These are phyloP conservation scores for Scenedesmus sp. DNA, from an alignment of 163 green algal species.

Conservation along the genomic window DNA sequence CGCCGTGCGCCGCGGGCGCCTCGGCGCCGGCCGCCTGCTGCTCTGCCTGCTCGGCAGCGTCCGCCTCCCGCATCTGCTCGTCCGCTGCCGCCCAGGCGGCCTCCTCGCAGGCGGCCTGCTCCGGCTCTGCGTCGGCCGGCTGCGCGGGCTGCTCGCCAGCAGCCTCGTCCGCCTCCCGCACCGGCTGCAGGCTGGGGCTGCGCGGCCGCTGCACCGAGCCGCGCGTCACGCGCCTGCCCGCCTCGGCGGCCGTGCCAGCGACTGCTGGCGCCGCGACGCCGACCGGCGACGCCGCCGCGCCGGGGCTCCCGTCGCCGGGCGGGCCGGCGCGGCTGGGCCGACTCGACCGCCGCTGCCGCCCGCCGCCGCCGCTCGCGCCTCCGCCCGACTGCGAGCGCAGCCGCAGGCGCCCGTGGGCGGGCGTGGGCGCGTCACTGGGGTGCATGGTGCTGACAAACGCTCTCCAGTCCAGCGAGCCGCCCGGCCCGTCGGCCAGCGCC, in stretches of 20 bases:
- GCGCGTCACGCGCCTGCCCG: not conserved
- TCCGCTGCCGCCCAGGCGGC: no score
- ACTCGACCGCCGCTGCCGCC: not conserved
- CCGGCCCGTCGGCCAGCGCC: not conserved
- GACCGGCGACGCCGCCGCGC: no score
- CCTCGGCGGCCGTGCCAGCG: not conserved
- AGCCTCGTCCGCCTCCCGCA: not conserved
- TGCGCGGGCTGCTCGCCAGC: slow-evolving; percentile 1
- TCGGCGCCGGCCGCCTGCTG: not conserved
- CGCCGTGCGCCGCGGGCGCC: not conserved
- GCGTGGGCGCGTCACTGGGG: slow-evolving; percentile 20
- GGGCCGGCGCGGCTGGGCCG: not conserved
- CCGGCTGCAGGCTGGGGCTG: slow-evolving; percentile 6
- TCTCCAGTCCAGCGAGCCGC: slow-evolving; percentile 12
- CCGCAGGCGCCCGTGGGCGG: not conserved
- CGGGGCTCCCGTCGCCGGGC: no score
- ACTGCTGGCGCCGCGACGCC: no score
- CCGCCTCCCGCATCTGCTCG: not conserved
- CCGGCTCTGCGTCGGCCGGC: not conserved
- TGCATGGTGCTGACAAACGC: slow-evolving; percentile 22
- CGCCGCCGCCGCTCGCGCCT: not conserved
- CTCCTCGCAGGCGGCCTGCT: no score
- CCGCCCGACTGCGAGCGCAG: not conserved
- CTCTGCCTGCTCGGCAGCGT: not conserved
- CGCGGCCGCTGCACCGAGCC: slow-evolving; percentile 11